Conservation (phyloP, 1,139 yeast genomes). For the Suhomyces maxii region DNA sequence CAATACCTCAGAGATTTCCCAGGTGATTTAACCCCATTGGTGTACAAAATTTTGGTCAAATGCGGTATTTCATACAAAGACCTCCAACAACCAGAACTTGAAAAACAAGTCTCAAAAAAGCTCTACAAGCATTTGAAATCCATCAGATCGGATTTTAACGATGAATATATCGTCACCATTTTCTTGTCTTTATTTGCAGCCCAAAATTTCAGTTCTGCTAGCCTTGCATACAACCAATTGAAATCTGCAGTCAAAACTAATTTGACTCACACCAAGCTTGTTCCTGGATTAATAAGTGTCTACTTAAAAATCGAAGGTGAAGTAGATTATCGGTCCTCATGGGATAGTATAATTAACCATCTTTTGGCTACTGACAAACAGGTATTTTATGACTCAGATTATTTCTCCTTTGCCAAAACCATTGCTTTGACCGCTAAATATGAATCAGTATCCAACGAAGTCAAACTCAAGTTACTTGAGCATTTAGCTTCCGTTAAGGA, state of each 20-base stretch:
- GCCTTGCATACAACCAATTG: slow-evolving; percentile 3
- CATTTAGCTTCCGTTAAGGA: slow-evolving; percentile 28
- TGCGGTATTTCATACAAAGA: slow-evolving; percentile 32
- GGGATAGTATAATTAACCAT: slow-evolving; percentile 3
- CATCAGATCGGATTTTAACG: slow-evolving; percentile 6
- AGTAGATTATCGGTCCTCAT: too few species aligned
- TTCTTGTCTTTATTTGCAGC: slow-evolving; percentile 44
- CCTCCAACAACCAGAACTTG: slow-evolving; percentile 19
- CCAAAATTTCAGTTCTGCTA: slow-evolving; percentile 1
- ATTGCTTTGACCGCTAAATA: slow-evolving; percentile 47
- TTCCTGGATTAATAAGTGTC: slow-evolving; percentile 48
- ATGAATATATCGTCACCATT: slow-evolving; percentile 32
- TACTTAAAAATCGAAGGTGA: slow-evolving; percentile 25
- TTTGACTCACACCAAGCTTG: slow-evolving; percentile 19
- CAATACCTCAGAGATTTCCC: slow-evolving; percentile 25
- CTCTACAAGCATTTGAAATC: slow-evolving; percentile 25
- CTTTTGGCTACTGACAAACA: slow-evolving; percentile 15
- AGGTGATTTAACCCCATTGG: slow-evolving; percentile 35
- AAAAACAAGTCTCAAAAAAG: slow-evolving; percentile 23
- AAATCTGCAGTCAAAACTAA: slow-evolving; percentile 13
- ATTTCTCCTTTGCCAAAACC: slow-evolving; percentile 44
- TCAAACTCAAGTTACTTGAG: slow-evolving; percentile 27
- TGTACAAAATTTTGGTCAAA: slow-evolving; percentile 31
- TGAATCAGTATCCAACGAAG: slow-evolving; percentile 35
- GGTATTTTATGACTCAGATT: slow-evolving; percentile 20